A percentile compares a stretch with the other conserved stretches of the same genome.
Conservation (phyloP, 2,329 filamentous ascomycete genomes). For the Penicillium sp. region DNA sequence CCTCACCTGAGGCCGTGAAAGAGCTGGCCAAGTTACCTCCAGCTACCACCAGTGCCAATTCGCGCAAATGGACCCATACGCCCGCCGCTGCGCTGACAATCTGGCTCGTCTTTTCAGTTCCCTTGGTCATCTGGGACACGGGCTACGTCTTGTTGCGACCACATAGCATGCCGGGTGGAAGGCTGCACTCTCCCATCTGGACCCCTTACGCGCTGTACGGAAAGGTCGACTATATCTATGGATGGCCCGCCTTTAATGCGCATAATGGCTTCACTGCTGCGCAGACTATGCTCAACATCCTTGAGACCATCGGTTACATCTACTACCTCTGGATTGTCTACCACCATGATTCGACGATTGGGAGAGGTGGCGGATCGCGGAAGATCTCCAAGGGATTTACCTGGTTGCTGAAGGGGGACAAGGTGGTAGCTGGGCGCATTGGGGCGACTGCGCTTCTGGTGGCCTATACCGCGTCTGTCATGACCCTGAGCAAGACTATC, state of each 20-base stretch:
- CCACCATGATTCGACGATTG: slow-evolving; percentile 31
- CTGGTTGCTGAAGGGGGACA: slow-evolving; percentile 42
- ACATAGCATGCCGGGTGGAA: slow-evolving; percentile 69
- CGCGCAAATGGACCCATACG: slow-evolving; percentile 48
- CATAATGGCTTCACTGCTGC: slow-evolving; percentile 68
- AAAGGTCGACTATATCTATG: slow-evolving; percentile 70
- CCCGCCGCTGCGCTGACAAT: slow-evolving; percentile 52
- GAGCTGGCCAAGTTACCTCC: slow-evolving; percentile 22
- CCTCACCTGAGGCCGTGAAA: slow-evolving; percentile 26
- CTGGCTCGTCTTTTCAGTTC: slow-evolving; percentile 68
- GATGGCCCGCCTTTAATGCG: slow-evolving; percentile 60
- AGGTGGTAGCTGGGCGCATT: slow-evolving; percentile 44
- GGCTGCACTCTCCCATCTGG: slow-evolving; percentile 63
- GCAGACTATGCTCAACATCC: slow-evolving; percentile 59
- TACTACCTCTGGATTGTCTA: slow-evolving; percentile 53
- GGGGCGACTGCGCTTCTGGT: slow-evolving; percentile 51
- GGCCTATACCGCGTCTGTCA: slow-evolving; percentile 50
- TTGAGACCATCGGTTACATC: slow-evolving; percentile 60
- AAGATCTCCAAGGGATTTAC: slow-evolving; percentile 29
- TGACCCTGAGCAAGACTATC: slow-evolving; percentile 61
- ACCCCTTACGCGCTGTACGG: slow-evolving; percentile 73
- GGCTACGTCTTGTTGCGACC: slow-evolving; percentile 72
- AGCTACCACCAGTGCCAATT: slow-evolving; percentile 16
- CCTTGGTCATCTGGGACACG: slow-evolving; percentile 73
- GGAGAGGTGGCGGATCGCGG: slow-evolving; percentile 20